A percentile compares a stretch with the other conserved stretches of the same genome.
Conservation (phyloP, 2,329 filamentous ascomycete genomes). For the Ceratocystis harringtonii region DNA sequence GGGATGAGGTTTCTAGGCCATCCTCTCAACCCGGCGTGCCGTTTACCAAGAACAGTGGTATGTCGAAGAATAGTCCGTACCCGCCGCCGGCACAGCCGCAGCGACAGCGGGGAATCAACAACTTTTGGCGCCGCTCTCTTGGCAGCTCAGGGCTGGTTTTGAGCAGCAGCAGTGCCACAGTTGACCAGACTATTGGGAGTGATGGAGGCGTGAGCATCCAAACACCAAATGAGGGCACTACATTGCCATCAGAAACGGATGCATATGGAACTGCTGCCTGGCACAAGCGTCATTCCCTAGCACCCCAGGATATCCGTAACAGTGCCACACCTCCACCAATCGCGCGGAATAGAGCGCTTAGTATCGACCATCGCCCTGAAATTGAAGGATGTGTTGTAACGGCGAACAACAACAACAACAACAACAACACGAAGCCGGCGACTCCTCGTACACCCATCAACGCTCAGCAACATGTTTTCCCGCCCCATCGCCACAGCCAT, state of each 20-base stretch:
- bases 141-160: slow-evolving; percentile 23
- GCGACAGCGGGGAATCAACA: slow-evolving; percentile 30
- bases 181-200: slow-evolving; percentile 13
- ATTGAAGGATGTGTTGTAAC: neutral
- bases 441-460: slow-evolving; percentile 11
- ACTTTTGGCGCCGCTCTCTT: slow-evolving; percentile 37
- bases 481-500: slow-evolving; percentile 10
- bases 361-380: slow-evolving; percentile 10
- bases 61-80: slow-evolving; percentile 14
- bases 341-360: slow-evolving; percentile 28
- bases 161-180: slow-evolving; percentile 18
- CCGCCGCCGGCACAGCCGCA: slow-evolving; percentile 15
- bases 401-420: neutral
- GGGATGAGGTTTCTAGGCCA: slow-evolving; percentile 12
- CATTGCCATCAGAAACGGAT: slow-evolving; percentile 18
- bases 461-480: slow-evolving; percentile 5
- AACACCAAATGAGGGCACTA: slow-evolving; percentile 16
- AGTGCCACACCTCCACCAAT: slow-evolving; percentile 44
- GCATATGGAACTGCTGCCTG: slow-evolving; percentile 29
- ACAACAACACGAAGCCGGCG: neutral
- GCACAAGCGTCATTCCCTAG: slow-evolving; percentile 24
- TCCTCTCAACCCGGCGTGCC: slow-evolving; percentile 12
- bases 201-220: slow-evolving; percentile 12
- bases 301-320: slow-evolving; percentile 29
- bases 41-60: slow-evolving; percentile 1